Conservation (phyloP, 257 asterid species). For the Penstemon newberryi region DNA sequence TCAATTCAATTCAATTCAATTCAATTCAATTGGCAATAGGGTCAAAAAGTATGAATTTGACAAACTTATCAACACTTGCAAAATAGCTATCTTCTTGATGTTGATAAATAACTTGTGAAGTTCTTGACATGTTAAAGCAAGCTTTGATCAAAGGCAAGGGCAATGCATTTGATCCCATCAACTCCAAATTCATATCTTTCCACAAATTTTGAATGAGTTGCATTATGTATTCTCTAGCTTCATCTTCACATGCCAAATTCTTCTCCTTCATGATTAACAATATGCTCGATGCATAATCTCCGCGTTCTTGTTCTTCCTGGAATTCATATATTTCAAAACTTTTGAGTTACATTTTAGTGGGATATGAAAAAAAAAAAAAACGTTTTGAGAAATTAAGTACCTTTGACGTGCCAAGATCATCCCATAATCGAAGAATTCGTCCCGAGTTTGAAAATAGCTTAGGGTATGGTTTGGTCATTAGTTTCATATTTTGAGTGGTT, state of each 20-base stretch:
- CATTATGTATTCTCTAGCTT: constrained; percentile 19
- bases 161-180: background rate
- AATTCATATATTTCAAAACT: background rate
- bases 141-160: constrained; percentile 12
- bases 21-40: background rate
- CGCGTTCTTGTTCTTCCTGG: constrained; percentile 26
- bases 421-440: constrained; percentile 35
- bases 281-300: constrained; percentile 28
- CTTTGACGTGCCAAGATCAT: constrained; percentile 34
- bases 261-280: constrained; percentile 16
- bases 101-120: constrained; percentile 21
- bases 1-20: background rate
- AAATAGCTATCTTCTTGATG: constrained; percentile 25
- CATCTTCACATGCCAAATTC: constrained; percentile 2
- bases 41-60: constrained; percentile 1
- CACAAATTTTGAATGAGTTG: constrained; percentile 11
- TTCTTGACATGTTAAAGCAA: constrained; percentile 23
- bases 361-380: no score
- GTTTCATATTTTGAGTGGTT: constrained; percentile 15
- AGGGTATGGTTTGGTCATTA: constrained; percentile 27
- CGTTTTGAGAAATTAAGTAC: background rate
- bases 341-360: no score
- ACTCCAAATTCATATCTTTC: constrained; percentile 21
- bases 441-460: constrained; percentile 28
- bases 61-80: constrained; percentile 15